A percentile compares a stretch with the other conserved stretches of the same genome.
Evolutionary conservation across 1,284 basidiomycete species (phyloP).

Genomic region (Rhodotorula sp.): DNA sequence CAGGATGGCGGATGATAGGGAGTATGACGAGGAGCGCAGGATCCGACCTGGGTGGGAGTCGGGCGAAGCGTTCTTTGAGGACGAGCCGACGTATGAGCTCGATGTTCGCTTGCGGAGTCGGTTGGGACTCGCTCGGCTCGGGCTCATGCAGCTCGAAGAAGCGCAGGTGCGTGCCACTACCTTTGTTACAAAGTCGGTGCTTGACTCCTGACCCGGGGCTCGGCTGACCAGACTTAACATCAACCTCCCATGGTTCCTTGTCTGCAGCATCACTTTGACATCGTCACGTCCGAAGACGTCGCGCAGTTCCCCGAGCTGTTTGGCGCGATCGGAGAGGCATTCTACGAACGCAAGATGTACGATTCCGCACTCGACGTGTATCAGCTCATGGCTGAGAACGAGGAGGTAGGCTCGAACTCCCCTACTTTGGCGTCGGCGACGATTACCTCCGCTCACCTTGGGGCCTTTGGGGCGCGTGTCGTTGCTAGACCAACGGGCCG

Average conservation of each 20-base stretch:
- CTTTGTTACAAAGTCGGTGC: too few relatives aligned
- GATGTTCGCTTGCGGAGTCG: constrained; percentile 81
- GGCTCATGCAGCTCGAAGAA: constrained; percentile 74
- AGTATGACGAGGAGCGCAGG: constrained; percentile 65
- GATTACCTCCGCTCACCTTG: too few relatives aligned
- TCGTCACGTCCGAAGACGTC: constrained; percentile 65
- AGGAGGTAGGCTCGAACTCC: constrained; percentile 56
- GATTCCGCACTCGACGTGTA: constrained; percentile 75
- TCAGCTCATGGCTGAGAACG: constrained; percentile 67
- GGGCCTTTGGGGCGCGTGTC: too few relatives aligned
- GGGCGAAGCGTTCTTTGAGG: constrained; percentile 48
- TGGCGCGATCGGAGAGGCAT: constrained; percentile 78
- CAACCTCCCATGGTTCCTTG: too few relatives aligned
- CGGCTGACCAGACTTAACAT: too few relatives aligned
- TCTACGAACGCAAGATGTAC: constrained; percentile 71
- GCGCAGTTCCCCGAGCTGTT: constrained; percentile 74
- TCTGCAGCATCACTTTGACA: constrained; percentile 70
- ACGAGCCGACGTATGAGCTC: constrained; percentile 58
- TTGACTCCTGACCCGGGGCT: too few relatives aligned
- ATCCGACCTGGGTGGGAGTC: constrained; percentile 45
- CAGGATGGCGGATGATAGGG: constrained; percentile 76
- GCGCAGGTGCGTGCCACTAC: constrained; percentile 62
- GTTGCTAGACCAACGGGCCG: constrained; percentile 41
- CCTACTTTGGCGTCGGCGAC: too few relatives aligned
- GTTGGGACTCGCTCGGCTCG: constrained; percentile 80